Evolutionary conservation across 2,329 filamentous ascomycete genomes (phyloP).

Genomic region (Parastagonospora nodorum): DNA sequence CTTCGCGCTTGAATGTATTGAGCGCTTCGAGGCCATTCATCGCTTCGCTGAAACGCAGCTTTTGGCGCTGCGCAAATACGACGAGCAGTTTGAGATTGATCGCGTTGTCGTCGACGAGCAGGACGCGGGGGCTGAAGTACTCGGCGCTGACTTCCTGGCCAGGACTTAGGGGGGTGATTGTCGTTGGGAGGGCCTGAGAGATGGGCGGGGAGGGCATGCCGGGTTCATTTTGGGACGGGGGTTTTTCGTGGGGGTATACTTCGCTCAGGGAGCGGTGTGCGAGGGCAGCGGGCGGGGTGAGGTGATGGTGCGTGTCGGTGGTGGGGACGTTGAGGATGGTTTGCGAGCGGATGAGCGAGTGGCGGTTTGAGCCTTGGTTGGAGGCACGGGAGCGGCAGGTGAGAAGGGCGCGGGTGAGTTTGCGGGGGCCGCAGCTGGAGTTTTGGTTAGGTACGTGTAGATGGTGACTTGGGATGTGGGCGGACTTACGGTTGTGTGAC

Average conservation of each 20-base stretch:
- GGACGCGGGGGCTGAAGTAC: constrained; percentile 37
- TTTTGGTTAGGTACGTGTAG: not conserved
- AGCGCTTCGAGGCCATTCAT: constrained; percentile 41
- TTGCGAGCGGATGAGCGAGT: constrained; percentile 21
- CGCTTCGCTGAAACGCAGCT: constrained; percentile 33
- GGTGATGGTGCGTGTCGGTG: constrained; percentile 13
- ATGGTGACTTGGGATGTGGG: no score
- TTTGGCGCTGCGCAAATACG: constrained; percentile 49
- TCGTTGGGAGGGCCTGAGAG: constrained; percentile 18
- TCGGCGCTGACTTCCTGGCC: constrained; percentile 18
- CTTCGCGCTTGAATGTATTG: constrained; percentile 27
- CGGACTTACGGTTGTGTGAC: constrained; percentile 33
- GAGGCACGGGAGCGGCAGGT: constrained; percentile 26
- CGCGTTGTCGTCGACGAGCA: constrained; percentile 42
- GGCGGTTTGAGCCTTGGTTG: constrained; percentile 16
- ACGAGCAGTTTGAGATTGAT: constrained; percentile 45
- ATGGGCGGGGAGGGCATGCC: constrained; percentile 17
- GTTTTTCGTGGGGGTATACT: constrained; percentile 12
- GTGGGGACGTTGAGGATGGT: constrained; percentile 8
- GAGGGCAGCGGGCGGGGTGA: constrained; percentile 13
- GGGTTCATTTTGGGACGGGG: not conserved
- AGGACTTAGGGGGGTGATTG: constrained; percentile 21
- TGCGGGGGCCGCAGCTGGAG: constrained; percentile 33
- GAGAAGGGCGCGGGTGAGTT: constrained; percentile 29
- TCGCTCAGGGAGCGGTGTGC: constrained; percentile 33